Percentiles rank a stretch among this genome's conserved stretches.
Evolutionary conservation across 148 eudicot genomes (phyloP).

Genomic region (Chenopodium suecicum): DNA sequence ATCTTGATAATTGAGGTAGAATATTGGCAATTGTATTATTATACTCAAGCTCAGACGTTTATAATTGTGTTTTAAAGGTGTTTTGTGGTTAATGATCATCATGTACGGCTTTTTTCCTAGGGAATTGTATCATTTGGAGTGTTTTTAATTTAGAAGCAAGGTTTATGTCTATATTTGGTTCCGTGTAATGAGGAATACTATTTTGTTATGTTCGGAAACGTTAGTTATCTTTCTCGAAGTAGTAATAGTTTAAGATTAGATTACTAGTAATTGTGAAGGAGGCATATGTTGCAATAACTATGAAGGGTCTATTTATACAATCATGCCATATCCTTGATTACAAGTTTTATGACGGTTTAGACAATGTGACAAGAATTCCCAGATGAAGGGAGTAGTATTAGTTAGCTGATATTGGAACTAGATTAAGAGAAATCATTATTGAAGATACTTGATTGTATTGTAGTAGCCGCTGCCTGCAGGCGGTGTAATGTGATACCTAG

Average conservation of each 20-base stretch:
- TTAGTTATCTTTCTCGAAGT: neutral
- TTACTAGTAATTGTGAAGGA: neutral
- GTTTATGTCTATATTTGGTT: no score
- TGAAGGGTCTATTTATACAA: neutral
- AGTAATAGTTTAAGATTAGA: neutral
- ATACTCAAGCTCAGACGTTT: neutral
- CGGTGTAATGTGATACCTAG: neutral
- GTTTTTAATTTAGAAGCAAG: no score
- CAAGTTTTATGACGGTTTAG: neutral
- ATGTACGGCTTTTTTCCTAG: neutral
- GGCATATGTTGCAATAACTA: neutral
- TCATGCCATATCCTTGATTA: no score
- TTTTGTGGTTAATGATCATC: no score
- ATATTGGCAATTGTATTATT: neutral
- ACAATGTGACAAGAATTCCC: neutral
- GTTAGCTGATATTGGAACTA: neutral
- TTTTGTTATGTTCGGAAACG: neutral
- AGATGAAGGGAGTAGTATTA: neutral
- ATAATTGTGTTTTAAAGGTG: neutral
- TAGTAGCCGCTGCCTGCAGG: neutral
- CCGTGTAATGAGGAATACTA: neutral
- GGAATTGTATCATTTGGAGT: neutral
- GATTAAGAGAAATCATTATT: neutral
- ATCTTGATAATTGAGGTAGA: neutral
- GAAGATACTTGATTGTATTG: neutral